Percentiles rank a stretch among this genome's conserved stretches.
Conservation (phyloP, 768 basidiomycete genomes). For the Lenzites betulinus region DNA sequence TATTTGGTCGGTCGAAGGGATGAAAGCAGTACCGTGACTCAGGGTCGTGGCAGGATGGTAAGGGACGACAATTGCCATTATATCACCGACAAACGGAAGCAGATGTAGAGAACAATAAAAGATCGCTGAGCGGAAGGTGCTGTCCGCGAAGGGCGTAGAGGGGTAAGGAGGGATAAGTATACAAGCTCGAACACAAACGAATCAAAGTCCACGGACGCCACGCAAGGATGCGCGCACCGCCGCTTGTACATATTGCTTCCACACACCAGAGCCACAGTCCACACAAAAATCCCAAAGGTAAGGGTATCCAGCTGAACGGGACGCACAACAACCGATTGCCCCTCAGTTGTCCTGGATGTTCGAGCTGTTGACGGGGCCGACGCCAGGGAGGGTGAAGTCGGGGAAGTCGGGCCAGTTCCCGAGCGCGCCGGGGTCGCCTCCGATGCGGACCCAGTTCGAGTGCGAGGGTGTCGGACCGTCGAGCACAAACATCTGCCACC, state of each 20-base stretch:
- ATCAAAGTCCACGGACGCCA: background rate
- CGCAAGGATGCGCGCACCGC: background rate
- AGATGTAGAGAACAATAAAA: background rate
- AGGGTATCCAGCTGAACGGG: too few relatives aligned
- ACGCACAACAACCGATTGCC: too few relatives aligned
- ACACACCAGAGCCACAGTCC: too few relatives aligned
- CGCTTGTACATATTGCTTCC: too few relatives aligned
- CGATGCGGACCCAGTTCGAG: conserved; percentile 75
- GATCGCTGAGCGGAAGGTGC: background rate
- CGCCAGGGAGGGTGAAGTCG: conserved; percentile 68
- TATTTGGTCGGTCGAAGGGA: too few relatives aligned
- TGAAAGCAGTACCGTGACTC: too few relatives aligned
- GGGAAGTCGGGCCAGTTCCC: conserved; percentile 75
- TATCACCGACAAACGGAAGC: background rate
- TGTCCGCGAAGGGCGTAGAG: background rate
- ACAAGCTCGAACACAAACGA: background rate
- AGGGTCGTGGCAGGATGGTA: too few relatives aligned
- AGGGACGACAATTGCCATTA: background rate
- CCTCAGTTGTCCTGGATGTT: too few relatives aligned
- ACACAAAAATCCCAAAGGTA: too few relatives aligned
- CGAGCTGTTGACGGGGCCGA: conserved; percentile 31
- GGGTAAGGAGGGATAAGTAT: background rate
- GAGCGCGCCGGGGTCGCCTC: conserved; percentile 68
- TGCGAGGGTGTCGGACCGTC: conserved; percentile 80
- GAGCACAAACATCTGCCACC: conserved; percentile 75